phyloP scores from a whole-genome alignment of 345 rosid genomes.

The Citrus sinensis region DVS_A1.0 CM039162.1:30244501-30245000 shows the following conservation, averaged over 20 bases:
- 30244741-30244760: not conserved
- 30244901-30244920: not conserved
- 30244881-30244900: not conserved
- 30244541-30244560: not conserved
- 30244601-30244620: not conserved
- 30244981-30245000: too few species aligned
- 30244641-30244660: not conserved
- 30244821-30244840: not conserved
- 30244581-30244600: not conserved
- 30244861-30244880: not conserved
- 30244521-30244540: not conserved
- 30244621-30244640: not conserved
- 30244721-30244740: not conserved
- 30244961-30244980: too few species aligned
- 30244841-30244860: not conserved
- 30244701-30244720: not conserved
- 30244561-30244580: not conserved
- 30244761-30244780: not conserved
- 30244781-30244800: not conserved
- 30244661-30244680: not conserved
- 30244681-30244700: not conserved
- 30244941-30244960: too few species aligned
- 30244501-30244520: not conserved
- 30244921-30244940: too few species aligned
- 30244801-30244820: not conserved